Conservation (phyloP, 495 filamentous ascomycete genomes). For the Geoglossum glabrum region DNA sequence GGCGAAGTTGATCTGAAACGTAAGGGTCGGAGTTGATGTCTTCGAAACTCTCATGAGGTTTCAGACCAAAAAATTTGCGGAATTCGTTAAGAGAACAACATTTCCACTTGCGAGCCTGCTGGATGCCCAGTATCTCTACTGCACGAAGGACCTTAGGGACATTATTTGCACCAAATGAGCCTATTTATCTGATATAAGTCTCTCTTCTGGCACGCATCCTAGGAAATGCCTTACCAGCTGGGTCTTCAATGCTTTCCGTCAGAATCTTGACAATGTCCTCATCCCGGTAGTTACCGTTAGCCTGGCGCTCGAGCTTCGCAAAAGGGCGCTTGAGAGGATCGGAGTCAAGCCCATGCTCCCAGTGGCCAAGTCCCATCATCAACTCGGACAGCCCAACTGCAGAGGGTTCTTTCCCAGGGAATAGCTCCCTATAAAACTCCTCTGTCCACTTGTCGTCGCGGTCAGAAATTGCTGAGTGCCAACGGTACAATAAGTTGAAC, state of each 20-base stretch:
- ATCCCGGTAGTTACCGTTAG: constrained; percentile 38
- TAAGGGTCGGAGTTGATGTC: constrained; percentile 65
- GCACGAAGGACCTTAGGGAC: constrained; percentile 53
- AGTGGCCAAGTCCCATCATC: constrained; percentile 29
- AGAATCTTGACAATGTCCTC: constrained; percentile 42
- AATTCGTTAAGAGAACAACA: constrained; percentile 75
- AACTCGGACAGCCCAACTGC: constrained; percentile 33
- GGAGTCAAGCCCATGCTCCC: constrained; percentile 27
- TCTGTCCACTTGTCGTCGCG: constrained; percentile 48
- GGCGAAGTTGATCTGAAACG: constrained; percentile 43
- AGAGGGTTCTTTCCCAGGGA: constrained; percentile 23
- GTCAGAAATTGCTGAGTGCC: constrained; percentile 32
- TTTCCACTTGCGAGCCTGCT: constrained; percentile 69
- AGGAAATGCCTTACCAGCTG: constrained; percentile 28
- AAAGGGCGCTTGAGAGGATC: constrained; percentile 38
- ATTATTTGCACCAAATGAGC: constrained; percentile 45
- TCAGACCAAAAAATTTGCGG: constrained; percentile 57
- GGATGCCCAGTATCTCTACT: constrained; percentile 71
- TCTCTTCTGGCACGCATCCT: not conserved
- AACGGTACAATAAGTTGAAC: constrained; percentile 55
- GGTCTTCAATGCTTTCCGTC: constrained; percentile 36
- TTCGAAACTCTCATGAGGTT: constrained; percentile 57
- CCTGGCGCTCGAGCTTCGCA: constrained; percentile 30
- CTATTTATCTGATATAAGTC: constrained; percentile 29
- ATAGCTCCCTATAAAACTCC: constrained; percentile 28